Evolutionary conservation across 2,329 filamentous ascomycete genomes (phyloP).

Genomic region (Emergomyces pasteurianus): DNA sequence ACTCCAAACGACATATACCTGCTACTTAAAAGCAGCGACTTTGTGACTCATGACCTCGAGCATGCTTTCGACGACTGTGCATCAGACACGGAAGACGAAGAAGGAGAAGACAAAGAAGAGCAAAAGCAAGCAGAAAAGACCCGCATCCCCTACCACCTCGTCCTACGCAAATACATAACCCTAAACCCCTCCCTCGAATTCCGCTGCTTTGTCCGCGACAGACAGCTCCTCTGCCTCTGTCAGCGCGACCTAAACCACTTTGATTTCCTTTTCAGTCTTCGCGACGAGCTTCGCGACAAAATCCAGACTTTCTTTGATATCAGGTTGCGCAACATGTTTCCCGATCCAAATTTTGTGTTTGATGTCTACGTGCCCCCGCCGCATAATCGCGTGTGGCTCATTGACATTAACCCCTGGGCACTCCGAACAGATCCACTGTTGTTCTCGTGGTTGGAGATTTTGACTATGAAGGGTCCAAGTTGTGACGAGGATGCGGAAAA

Average conservation of each 20-base stretch:
- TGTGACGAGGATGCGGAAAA: slow-evolving; percentile 2
- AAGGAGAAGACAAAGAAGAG: neutral
- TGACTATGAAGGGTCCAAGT: slow-evolving; percentile 46
- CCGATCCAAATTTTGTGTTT: slow-evolving; percentile 73
- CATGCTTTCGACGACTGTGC: slow-evolving; percentile 75
- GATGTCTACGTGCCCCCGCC: slow-evolving; percentile 79
- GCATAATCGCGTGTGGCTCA: slow-evolving; percentile 65
- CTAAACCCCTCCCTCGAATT: slow-evolving; percentile 90
- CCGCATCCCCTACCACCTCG: slow-evolving; percentile 61
- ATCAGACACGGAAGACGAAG: slow-evolving; percentile 15
- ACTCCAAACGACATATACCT: slow-evolving; percentile 86
- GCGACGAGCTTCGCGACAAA: slow-evolving; percentile 52
- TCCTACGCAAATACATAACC: slow-evolving; percentile 77
- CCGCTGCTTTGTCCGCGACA: slow-evolving; percentile 81
- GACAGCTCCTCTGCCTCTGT: slow-evolving; percentile 67
- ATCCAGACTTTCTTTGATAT: slow-evolving; percentile 68
- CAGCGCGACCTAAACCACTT: slow-evolving; percentile 89
- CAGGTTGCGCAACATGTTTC: slow-evolving; percentile 63
- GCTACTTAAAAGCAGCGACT: slow-evolving; percentile 86
- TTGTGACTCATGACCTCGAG: slow-evolving; percentile 85
- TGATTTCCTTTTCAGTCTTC: slow-evolving; percentile 62
- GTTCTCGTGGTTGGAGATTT: slow-evolving; percentile 80
- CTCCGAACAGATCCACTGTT: slow-evolving; percentile 75
- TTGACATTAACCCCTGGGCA: slow-evolving; percentile 95
- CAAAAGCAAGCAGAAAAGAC: neutral